Evolutionary conservation across 805 yeast species (phyloP).

Genomic region (Nakazawaea ambrosiae): DNA sequence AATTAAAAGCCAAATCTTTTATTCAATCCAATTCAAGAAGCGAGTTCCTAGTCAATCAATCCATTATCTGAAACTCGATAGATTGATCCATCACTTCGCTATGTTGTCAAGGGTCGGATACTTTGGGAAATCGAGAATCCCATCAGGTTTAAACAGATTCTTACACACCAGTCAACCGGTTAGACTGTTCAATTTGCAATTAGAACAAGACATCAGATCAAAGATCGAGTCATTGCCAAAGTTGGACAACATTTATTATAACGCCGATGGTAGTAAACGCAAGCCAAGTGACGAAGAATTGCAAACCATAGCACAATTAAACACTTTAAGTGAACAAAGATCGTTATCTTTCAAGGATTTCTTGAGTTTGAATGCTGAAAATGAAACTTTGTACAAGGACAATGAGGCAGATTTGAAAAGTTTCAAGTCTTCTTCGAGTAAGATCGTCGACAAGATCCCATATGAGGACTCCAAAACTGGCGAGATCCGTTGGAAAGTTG

Average conservation of each 20-base stretch:
- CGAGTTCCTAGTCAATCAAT: too few relatives aligned
- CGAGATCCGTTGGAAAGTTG: constrained; percentile 69
- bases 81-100: too few relatives aligned
- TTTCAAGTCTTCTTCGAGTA: constrained; percentile 51
- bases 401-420: constrained; percentile 56
- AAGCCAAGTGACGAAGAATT: constrained; percentile 65
- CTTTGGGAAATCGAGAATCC: too few relatives aligned
- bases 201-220: constrained; percentile 57
- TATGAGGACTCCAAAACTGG: constrained; percentile 75
- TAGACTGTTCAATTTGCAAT: constrained; percentile 29
- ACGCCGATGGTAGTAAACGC: constrained; percentile 70
- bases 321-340: constrained; percentile 49
- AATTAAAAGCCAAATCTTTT: too few relatives aligned
- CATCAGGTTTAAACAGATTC: too few relatives aligned
- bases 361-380: constrained; percentile 41
- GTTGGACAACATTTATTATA: constrained; percentile 59
- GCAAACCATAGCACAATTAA: constrained; percentile 65
- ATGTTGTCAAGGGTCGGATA: too few relatives aligned
- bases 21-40: too few relatives aligned
- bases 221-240: constrained; percentile 58
- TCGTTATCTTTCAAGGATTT: constrained; percentile 43
- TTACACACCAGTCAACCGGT: not conserved
- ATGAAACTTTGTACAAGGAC: constrained; percentile 47
- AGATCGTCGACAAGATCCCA: constrained; percentile 78
- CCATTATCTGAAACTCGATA: too few relatives aligned